phyloP scores from a whole-genome alignment of 2,329 filamentous ascomycete genomes.

The Cladosporium halotolerans region DNA sequence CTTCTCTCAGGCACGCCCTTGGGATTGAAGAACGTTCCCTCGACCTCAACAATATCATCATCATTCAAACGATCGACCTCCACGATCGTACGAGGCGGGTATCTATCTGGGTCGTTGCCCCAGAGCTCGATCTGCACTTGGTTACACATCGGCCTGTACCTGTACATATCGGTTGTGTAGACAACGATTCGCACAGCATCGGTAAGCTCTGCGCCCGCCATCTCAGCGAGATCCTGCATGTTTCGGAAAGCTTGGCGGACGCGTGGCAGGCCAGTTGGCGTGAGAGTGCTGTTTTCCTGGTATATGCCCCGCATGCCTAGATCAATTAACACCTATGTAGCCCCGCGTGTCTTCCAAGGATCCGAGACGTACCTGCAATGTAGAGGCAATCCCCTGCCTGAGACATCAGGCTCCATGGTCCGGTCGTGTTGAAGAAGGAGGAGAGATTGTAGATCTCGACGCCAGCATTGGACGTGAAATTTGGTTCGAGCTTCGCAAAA shows the following conservation, averaged over 20 bases:
- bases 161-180: slow-evolving; percentile 32
- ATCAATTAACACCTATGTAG: too few species aligned
- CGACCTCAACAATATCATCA: slow-evolving; percentile 16
- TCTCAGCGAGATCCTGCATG: slow-evolving; percentile 28
- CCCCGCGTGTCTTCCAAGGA: too few species aligned
- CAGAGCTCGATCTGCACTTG: slow-evolving; percentile 29
- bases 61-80: slow-evolving; percentile 30
- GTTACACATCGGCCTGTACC: slow-evolving; percentile 30
- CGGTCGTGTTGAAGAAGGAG: slow-evolving; percentile 12
- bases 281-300: slow-evolving; percentile 27
- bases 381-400: slow-evolving; percentile 27
- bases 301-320: slow-evolving; percentile 32
- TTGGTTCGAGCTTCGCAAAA: slow-evolving; percentile 5
- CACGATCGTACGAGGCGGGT: slow-evolving; percentile 28
- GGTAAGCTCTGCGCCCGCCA: slow-evolving; percentile 24
- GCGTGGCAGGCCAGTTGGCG: slow-evolving; percentile 24
- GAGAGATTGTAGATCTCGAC: slow-evolving; percentile 15
- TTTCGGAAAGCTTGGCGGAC: slow-evolving; percentile 31
- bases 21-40: slow-evolving; percentile 13
- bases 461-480: slow-evolving; percentile 14
- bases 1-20: too few species aligned
- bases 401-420: slow-evolving; percentile 16
- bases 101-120: slow-evolving; percentile 20
- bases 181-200: slow-evolving; percentile 24
- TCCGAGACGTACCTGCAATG: slow-evolving; percentile 15